Percentiles rank a stretch among this genome's conserved stretches.
Evolutionary conservation across 2,329 filamentous ascomycete genomes (phyloP).

Genomic region (Sclerotinia subarctica): DNA sequence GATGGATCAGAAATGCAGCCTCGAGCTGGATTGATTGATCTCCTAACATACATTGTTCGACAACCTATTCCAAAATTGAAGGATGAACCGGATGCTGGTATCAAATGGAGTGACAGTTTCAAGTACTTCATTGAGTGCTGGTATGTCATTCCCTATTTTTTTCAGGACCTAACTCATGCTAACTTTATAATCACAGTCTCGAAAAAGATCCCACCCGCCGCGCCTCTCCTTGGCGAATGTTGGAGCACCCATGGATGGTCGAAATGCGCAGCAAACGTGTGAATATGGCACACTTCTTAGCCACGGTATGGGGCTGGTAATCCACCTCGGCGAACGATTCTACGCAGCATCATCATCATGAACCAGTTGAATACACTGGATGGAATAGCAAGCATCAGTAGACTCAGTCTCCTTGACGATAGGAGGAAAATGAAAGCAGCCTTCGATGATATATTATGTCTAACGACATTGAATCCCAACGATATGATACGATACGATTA

Average conservation of each 20-base stretch:
- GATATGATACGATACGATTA: slow-evolving; percentile 7
- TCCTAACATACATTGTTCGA: slow-evolving; percentile 94
- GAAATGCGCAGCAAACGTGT: slow-evolving; percentile 96
- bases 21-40: slow-evolving; percentile 85
- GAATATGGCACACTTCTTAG: slow-evolving; percentile 93
- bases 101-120: slow-evolving; percentile 95
- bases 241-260: slow-evolving; percentile 97
- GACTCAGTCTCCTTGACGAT: background rate
- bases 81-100: slow-evolving; percentile 84
- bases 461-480: background rate
- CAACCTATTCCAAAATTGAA: slow-evolving; percentile 94
- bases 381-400: background rate
- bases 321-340: background rate
- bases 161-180: slow-evolving; percentile 21
- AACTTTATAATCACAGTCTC: slow-evolving; percentile 54
- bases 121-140: slow-evolving; percentile 99
- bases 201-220: slow-evolving; percentile 87
- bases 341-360: background rate
- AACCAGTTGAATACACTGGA: background rate
- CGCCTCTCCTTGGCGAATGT: slow-evolving; percentile 96
- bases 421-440: background rate
- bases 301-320: slow-evolving; percentile 93
- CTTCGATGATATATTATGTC: background rate
- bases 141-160: slow-evolving; percentile 55
- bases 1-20: slow-evolving; percentile 96